Conservation (phyloP, 495 filamentous ascomycete species). For the Parathielavia appendiculata region DNA sequence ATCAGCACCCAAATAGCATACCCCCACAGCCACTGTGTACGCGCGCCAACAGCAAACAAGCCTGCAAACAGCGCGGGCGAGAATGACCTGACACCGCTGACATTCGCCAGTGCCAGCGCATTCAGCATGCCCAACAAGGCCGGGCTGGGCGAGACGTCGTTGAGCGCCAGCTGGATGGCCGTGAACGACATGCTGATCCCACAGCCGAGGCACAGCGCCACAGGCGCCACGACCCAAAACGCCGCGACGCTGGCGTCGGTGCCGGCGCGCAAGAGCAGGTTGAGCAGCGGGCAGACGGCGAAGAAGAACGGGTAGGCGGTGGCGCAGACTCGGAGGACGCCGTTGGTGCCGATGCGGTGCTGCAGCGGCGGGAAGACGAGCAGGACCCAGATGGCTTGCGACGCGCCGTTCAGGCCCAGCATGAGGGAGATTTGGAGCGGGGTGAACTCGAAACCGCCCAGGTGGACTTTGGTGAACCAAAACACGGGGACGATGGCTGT, state of each 20-base stretch:
- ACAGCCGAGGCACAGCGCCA: conserved; percentile 41
- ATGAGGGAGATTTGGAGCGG: conserved; percentile 54
- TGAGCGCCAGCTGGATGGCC: conserved; percentile 60
- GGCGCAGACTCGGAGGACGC: conserved; percentile 51
- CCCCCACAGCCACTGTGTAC: conserved; percentile 51
- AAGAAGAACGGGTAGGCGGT: conserved; percentile 57
- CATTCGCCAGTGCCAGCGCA: conserved; percentile 53
- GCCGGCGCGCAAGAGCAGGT: conserved; percentile 45
- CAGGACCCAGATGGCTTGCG: conserved; percentile 62
- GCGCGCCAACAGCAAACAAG: conserved; percentile 57
- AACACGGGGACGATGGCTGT: conserved; percentile 61
- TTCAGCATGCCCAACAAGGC: conserved; percentile 59
- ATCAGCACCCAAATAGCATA: conserved; percentile 64
- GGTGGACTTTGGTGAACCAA: conserved; percentile 49
- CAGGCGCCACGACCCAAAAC: conserved; percentile 54
- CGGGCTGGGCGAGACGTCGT: conserved; percentile 59
- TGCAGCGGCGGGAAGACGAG: conserved; percentile 59
- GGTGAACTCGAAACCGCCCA: conserved; percentile 59
- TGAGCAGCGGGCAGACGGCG: conserved; percentile 44
- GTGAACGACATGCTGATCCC: conserved; percentile 67
- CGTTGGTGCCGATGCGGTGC: conserved; percentile 53
- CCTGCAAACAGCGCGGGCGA: conserved; percentile 56
- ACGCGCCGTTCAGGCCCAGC: conserved; percentile 53
- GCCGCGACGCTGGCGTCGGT: conserved; percentile 22
- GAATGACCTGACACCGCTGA: conserved; percentile 51